Conservation (phyloP, 768 basidiomycete genomes). For the Pleurotus djamor region DNA sequence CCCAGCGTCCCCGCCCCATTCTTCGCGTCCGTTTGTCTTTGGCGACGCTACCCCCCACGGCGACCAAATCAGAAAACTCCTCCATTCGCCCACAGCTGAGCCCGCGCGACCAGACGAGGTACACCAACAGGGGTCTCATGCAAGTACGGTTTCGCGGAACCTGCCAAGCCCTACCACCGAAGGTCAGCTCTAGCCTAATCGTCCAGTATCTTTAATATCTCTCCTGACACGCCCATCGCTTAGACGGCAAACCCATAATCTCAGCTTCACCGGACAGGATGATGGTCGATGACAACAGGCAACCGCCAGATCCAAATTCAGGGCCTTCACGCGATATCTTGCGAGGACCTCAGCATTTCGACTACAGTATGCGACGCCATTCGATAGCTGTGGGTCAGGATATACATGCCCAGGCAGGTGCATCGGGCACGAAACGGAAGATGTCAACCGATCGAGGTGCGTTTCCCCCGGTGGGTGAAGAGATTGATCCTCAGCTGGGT, state of each 20-base stretch:
- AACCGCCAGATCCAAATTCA: slow-evolving; percentile 21
- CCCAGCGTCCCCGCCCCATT: slow-evolving; percentile 52
- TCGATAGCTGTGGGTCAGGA: slow-evolving; percentile 64
- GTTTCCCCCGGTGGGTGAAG: slow-evolving; percentile 54
- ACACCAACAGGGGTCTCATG: slow-evolving; percentile 25
- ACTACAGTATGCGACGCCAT: slow-evolving; percentile 71
- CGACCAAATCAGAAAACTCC: slow-evolving; percentile 54
- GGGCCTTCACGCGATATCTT: slow-evolving; percentile 16
- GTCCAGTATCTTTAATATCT: slow-evolving; percentile 11
- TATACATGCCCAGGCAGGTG: slow-evolving; percentile 36
- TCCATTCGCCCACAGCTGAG: slow-evolving; percentile 57
- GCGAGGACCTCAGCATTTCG: slow-evolving; percentile 51
- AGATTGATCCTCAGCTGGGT: slow-evolving; percentile 63
- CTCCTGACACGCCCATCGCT: slow-evolving; percentile 12
- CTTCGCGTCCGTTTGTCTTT: slow-evolving; percentile 58
- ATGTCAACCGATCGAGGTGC: slow-evolving; percentile 67
- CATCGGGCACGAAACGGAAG: slow-evolving; percentile 74
- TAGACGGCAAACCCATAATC: slow-evolving; percentile 20
- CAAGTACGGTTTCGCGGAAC: background rate
- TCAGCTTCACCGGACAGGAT: background rate
- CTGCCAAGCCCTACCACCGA: slow-evolving; percentile 6
- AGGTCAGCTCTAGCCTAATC: slow-evolving; percentile 4
- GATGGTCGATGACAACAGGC: slow-evolving; percentile 27
- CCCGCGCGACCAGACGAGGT: slow-evolving; percentile 21
- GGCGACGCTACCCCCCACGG: slow-evolving; percentile 56